Evolutionary conservation across 2,329 filamentous ascomycete species (phyloP).

Genomic region (Colletotrichum orchidophilum): DNA sequence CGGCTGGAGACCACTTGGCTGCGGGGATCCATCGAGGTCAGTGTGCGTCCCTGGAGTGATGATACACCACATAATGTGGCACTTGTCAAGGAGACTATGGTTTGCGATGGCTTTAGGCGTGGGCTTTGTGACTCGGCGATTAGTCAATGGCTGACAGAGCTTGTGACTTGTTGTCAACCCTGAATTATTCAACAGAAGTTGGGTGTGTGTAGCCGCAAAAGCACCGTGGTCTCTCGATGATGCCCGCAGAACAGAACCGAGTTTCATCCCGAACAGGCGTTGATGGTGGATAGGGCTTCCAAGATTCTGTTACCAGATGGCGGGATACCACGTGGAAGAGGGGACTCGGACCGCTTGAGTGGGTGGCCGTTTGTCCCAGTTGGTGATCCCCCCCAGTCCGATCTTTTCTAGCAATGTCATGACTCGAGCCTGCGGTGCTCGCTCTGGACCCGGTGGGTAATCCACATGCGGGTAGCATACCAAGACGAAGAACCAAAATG

Average conservation of each 20-base stretch:
- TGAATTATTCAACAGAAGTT: neutral
- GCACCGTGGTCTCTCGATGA: neutral
- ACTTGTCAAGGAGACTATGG: neutral
- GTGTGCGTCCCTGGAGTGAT: neutral
- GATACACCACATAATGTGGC: neutral
- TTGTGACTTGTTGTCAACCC: neutral
- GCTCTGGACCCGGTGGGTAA: neutral
- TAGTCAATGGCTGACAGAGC: neutral
- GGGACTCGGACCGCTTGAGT: conserved; percentile 11
- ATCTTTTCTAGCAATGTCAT: neutral
- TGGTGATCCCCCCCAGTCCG: neutral
- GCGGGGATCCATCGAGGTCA: neutral
- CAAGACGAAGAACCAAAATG: neutral
- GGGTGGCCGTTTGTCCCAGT: neutral
- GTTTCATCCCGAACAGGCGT: neutral
- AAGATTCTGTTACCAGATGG: conserved; percentile 13
- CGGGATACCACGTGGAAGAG: conserved; percentile 29
- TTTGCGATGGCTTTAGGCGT: neutral
- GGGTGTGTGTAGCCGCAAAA: neutral
- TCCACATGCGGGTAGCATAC: neutral
- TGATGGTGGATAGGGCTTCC: neutral
- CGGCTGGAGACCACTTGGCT: neutral
- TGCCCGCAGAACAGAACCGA: neutral
- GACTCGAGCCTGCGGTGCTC: conserved; percentile 6
- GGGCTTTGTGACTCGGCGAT: neutral